Evolutionary conservation across 164 flowering plant species (phyloP), one percentile per base, ranked within the genome.

Genomic region (Aristolochia contorta): DNA sequence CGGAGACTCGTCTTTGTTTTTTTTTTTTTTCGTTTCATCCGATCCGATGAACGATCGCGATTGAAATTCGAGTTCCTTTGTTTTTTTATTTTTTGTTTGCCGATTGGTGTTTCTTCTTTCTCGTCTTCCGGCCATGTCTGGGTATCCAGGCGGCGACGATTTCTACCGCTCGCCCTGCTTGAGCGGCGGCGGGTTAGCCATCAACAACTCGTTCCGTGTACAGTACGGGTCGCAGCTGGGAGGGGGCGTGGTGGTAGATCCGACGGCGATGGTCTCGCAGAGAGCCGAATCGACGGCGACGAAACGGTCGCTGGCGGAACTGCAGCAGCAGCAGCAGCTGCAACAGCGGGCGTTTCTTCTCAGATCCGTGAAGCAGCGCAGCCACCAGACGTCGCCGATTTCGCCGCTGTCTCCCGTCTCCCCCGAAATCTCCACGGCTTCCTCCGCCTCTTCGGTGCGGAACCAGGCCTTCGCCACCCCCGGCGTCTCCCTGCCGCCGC

Each of bases 291-390:
- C 71, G 54, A 54, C 74, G 47, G 63, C 69, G 20, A 78, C 83
- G 0, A 90, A 90, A 56, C 73, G 97, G 2, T 70, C 87, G 0
- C 71, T 85, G 0, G 68, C 81, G 0, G 97, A 87, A 10, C 72
- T 67, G 33, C 71, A 61, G 33, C 59, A 57, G 48, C 69, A 58
- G 12, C 70, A 70, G 33, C 71, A 61, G 33, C 59, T 54, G 48
- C 69, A 58, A 15, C 70, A 70, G 45, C 71, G 43, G 12, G 62
- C n/a, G 56, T 66, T n/a, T 61, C 27, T 70, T 62, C 77, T 71
- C 18, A 71, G 97, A 47, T 82, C 86, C 12, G 91, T 89, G 25
- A 89, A 84, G 72, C 87, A 75, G 43, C 72, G 86, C 59, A 63
- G 18, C 47, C 72, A 77, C 14, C 77, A 77, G 13, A 25, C 78